Conservation (phyloP, 495 filamentous ascomycete species). For the Neurospora pannonica region DNA sequence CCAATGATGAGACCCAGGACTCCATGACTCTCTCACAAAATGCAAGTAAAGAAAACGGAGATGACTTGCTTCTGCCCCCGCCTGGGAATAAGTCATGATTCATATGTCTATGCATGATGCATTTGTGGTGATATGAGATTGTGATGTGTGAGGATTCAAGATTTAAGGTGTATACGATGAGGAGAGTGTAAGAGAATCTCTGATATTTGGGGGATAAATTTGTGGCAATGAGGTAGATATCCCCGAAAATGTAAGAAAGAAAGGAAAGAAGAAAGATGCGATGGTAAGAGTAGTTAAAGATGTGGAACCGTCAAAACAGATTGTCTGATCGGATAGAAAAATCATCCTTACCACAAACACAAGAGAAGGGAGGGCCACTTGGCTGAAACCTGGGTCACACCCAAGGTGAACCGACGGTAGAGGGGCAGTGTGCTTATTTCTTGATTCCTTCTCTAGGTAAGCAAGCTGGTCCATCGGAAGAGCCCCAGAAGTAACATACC, state of each 20-base stretch:
- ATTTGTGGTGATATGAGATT: background rate
- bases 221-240: background rate
- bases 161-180: background rate
- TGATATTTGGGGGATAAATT: background rate
- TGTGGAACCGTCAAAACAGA: background rate
- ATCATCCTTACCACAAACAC: background rate
- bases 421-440: background rate
- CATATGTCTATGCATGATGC: background rate
- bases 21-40: slow-evolving; percentile 5
- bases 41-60: background rate
- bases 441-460: background rate
- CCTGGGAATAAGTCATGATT: background rate
- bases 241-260: background rate
- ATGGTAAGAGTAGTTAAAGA: background rate
- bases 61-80: background rate
- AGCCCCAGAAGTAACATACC: background rate
- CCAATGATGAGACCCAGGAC: slow-evolving; percentile 6
- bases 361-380: background rate
- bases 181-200: background rate
- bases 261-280: background rate
- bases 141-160: background rate
- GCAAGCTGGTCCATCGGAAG: background rate
- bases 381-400: background rate
- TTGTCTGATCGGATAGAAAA: background rate
- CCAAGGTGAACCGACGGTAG: background rate